Base-by-base conservation (phyloP, 371 early-diverging fungal species). In the Fennellomyces sp. region DNA sequence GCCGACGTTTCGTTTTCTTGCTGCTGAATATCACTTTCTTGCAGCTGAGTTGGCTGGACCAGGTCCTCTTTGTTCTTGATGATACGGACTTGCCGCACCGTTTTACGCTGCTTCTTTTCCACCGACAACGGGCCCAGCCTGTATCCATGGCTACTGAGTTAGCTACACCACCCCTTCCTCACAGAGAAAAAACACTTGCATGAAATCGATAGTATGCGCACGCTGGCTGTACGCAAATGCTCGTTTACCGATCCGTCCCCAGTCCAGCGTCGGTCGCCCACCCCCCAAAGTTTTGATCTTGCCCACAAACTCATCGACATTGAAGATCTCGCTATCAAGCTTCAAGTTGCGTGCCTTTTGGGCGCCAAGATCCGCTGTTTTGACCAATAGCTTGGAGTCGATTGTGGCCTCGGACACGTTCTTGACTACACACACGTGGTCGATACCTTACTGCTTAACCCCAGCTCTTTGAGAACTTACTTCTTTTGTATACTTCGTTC, bases 1-100 rank as follows among this genome's bases (percentile, higher is more conserved):
- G 83, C 84, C 0, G 95, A 90, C 0, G 97, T 96, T 64, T 94
- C 95, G 70, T 96, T 95, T 61, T 91, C 92, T 60, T 94, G 89
- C 57, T 86, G 81, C 33, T 84, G 73, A 55, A 94, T 81, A 61
- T 95, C 96, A 11, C 66, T 69, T 70, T 89, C 86, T 58, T 80
- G 76, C 26, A 94, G 75, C 85, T 73, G 59, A 8, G 62, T 55
- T 2, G 78, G 76, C n/a, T 57, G 57, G 3, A 80, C 78, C 1
- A 76, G 55, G 59, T 76, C 78, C 11, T 69, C 72, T 33, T 72
- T 76, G 41, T 76, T 78, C 58, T 78, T 82, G 8, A 63, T 62
- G 6, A 84, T 27, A 39, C 79, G 59, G 0, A 61, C 65, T 26
- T 56, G 72, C 17, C 67, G 65, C 0, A 66, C 51, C 5, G 52